A percentile compares a stretch with the other conserved stretches of the same genome.
Evolutionary conservation across 73 alveolate genomes (phyloP).

Genomic region (Urostyla sp.): DNA sequence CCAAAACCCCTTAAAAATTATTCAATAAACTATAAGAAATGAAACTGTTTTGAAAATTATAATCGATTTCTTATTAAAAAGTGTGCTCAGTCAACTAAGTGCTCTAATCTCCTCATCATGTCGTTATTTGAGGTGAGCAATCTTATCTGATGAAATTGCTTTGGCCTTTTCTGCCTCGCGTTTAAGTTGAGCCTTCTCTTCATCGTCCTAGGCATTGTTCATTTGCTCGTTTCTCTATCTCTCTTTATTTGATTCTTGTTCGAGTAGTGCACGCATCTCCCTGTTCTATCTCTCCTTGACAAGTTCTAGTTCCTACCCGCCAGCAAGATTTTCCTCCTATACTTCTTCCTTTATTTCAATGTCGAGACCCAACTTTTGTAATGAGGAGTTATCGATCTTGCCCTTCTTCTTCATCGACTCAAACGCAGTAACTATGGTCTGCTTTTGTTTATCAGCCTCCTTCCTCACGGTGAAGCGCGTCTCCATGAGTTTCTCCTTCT

Average conservation of each 20-base stretch:
- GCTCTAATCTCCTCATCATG: constrained; percentile 12
- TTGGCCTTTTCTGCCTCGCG: constrained; percentile 11
- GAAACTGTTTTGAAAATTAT: too few species aligned
- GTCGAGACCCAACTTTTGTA: constrained; percentile 4
- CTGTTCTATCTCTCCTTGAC: constrained; percentile 20
- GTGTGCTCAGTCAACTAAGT: not conserved
- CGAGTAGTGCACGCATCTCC: constrained; percentile 5
- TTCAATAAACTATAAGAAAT: too few species aligned
- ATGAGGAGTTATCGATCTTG: not conserved
- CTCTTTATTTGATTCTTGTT: not conserved
- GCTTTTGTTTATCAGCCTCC: constrained; percentile 55
- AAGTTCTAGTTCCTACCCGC: not conserved
- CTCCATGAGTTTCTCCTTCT: constrained; percentile 49
- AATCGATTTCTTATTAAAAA: too few species aligned
- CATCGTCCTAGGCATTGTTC: not conserved
- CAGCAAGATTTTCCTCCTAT: not conserved
- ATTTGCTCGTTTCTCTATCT: not conserved
- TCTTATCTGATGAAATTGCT: constrained; percentile 12
- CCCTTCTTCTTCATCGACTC: constrained; percentile 30
- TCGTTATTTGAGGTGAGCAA: not conserved
- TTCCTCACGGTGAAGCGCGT: constrained; percentile 19
- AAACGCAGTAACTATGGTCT: constrained; percentile 13
- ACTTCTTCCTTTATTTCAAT: constrained; percentile 13
- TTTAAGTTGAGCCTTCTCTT: not conserved
- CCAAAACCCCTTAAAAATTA: too few species aligned